These are phyloP conservation scores for Mucor irregularis DNA, from an alignment of 371 early-diverging fungal species.

Conservation along the genomic window DNA sequence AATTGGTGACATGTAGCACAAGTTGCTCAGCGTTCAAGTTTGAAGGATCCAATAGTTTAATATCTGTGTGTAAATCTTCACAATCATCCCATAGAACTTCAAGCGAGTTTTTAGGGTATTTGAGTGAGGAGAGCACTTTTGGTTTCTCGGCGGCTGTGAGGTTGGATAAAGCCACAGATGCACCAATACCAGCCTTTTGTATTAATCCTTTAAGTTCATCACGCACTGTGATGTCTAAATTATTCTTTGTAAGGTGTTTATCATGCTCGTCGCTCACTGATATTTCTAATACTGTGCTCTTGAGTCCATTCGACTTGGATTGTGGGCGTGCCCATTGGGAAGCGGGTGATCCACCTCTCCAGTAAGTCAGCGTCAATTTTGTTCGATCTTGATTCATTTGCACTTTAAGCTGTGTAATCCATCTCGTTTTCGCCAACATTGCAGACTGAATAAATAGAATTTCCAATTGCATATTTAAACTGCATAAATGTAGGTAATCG, in stretches of 20 bases:
- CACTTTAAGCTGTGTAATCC: constrained; percentile 66
- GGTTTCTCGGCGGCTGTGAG: constrained; percentile 24
- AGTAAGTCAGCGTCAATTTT: constrained; percentile 60
- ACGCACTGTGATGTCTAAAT: constrained; percentile 28
- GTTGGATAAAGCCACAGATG: constrained; percentile 34
- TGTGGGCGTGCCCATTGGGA: constrained; percentile 48
- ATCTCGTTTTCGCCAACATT: constrained; percentile 60
- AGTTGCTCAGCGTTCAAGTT: constrained; percentile 52
- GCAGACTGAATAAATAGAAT: constrained; percentile 63
- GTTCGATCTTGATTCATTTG: constrained; percentile 60
- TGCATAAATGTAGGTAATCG: constrained; percentile 68
- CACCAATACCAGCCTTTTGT: constrained; percentile 49
- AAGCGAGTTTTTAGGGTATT: constrained; percentile 43
- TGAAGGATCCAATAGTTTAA: constrained; percentile 45
- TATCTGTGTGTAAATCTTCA: constrained; percentile 28
- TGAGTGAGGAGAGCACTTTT: constrained; percentile 34
- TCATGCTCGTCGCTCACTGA: constrained; percentile 20
- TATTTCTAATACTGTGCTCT: constrained; percentile 25
- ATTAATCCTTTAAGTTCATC: constrained; percentile 44
- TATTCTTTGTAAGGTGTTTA: neutral
- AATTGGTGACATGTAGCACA: constrained; percentile 49
- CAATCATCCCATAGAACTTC: constrained; percentile 40
- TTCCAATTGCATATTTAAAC: constrained; percentile 68
- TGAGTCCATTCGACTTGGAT: constrained; percentile 6
- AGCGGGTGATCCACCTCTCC: constrained; percentile 55